A percentile compares a stretch with the other conserved stretches of the same genome.
Conservation (phyloP, 1,284 basidiomycete species). For the Cutaneotrichosporon sp. region DNA sequence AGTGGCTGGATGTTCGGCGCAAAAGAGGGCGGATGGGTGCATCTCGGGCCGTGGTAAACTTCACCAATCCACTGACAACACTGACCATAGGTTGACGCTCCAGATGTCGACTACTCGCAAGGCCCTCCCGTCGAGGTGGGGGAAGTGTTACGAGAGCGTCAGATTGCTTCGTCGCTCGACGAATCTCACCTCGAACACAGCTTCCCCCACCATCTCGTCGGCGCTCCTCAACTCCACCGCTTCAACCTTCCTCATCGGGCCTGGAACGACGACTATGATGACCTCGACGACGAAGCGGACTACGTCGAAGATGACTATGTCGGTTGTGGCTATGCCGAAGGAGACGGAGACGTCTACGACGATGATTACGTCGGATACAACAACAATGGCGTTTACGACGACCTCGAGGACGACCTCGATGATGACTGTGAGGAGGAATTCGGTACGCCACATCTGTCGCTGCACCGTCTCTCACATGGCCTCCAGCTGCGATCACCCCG, state of each 20-base stretch:
- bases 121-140: not conserved
- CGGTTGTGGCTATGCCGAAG: not conserved
- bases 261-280: not conserved
- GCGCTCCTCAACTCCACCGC: not conserved
- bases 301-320: not conserved
- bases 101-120: not conserved
- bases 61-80: too few species aligned
- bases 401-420: not conserved
- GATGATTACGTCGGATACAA: not conserved
- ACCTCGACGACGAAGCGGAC: not conserved
- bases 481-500: not conserved
- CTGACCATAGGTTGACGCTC: constrained; percentile 1
- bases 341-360: not conserved
- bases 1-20: constrained; percentile 24
- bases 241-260: not conserved
- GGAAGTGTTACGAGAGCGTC: too few species aligned
- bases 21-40: constrained; percentile 15
- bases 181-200: not conserved
- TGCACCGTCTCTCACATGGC: not conserved
- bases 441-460: not conserved
- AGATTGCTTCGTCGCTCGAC: not conserved
- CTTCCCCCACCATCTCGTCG: too few species aligned
- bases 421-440: not conserved
- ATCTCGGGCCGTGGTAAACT: constrained; percentile 13
- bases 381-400: not conserved